phyloP scores from a whole-genome alignment of 805 yeast species.

The Grigorovia yakushimaensis region DNA sequence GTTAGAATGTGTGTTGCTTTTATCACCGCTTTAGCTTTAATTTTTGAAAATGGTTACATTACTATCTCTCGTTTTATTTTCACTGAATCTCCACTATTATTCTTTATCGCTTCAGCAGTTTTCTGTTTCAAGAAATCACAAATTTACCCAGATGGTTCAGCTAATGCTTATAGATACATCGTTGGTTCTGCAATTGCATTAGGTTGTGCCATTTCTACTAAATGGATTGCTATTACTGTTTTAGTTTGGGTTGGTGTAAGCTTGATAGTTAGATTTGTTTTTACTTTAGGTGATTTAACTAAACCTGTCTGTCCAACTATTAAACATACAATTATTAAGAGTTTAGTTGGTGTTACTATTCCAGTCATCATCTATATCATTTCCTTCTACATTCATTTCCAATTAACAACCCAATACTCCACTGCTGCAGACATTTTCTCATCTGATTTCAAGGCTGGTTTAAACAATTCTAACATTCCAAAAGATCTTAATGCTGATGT shows the following conservation, averaged over 20 bases:
- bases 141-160: conserved; percentile 48
- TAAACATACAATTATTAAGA: conserved; percentile 45
- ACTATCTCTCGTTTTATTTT: conserved; percentile 68
- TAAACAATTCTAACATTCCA: conserved; percentile 54
- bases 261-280: conserved; percentile 56
- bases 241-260: conserved; percentile 63
- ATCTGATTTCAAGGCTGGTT: conserved; percentile 57
- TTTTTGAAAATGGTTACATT: conserved; percentile 55
- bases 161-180: conserved; percentile 48
- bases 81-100: conserved; percentile 64
- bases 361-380: conserved; percentile 48
- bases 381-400: conserved; percentile 59
- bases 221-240: conserved; percentile 78
- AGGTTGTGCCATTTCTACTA: conserved; percentile 64
- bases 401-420: conserved; percentile 47
- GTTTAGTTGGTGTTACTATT: conserved; percentile 42
- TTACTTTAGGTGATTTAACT: conserved; percentile 59
- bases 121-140: conserved; percentile 60
- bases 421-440: conserved; percentile 65
- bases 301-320: conserved; percentile 37
- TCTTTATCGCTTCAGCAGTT: conserved; percentile 64
- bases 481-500: conserved; percentile 50
- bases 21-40: conserved; percentile 43
- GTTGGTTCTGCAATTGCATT: conserved; percentile 52
- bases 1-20: conserved; percentile 56